Conservation (phyloP, 371 early-diverging fungal genomes). For the Mortierella sp. region DNA sequence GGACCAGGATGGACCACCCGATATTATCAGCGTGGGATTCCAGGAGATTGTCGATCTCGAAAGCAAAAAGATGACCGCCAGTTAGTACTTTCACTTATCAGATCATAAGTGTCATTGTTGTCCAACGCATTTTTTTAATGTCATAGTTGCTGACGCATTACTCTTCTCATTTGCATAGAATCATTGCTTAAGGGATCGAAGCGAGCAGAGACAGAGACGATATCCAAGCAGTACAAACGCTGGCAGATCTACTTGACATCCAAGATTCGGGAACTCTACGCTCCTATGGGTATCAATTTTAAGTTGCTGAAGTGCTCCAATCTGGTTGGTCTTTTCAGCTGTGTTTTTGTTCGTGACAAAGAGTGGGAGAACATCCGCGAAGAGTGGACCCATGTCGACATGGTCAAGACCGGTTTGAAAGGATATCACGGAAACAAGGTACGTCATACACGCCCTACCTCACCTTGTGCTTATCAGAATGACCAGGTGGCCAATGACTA, state of each 20-base stretch:
- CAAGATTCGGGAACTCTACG: constrained; percentile 66
- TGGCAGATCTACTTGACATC: constrained; percentile 81
- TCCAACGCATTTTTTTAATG: not conserved
- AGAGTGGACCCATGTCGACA: constrained; percentile 59
- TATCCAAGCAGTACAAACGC: constrained; percentile 70
- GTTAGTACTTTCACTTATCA: constrained; percentile 57
- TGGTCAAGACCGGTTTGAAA: constrained; percentile 86
- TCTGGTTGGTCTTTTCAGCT: constrained; percentile 87
- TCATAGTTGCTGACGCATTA: constrained; percentile 6
- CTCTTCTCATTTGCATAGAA: constrained; percentile 59
- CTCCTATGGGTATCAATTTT: constrained; percentile 63
- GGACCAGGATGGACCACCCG: constrained; percentile 71
- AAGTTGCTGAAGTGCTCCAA: constrained; percentile 76
- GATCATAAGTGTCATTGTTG: not conserved
- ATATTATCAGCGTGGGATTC: constrained; percentile 88
- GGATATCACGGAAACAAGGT: constrained; percentile 94
- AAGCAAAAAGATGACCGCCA: constrained; percentile 78
- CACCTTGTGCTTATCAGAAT: not conserved
- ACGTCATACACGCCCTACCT: not conserved
- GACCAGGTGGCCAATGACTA: not conserved
- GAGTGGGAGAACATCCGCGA: constrained; percentile 57
- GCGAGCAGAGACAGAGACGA: constrained; percentile 68
- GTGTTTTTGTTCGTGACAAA: constrained; percentile 72
- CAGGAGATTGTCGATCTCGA: constrained; percentile 93
- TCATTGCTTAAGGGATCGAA: constrained; percentile 73